Base-by-base conservation (phyloP, 148 eudicot species). In the Cornus controversa region DNA sequence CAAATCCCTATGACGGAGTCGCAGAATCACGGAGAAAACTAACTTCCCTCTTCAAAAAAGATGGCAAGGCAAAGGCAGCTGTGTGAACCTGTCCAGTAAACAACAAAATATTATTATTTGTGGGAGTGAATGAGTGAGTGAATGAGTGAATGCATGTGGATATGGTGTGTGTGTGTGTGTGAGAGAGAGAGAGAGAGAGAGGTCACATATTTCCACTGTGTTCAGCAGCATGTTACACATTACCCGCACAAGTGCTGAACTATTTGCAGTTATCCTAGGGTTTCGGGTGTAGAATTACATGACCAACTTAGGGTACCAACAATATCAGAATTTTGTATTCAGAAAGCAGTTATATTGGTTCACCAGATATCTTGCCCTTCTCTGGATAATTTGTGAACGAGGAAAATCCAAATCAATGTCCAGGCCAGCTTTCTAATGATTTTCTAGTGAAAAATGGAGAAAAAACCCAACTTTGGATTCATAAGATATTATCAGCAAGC, bases 1-100 rank as follows among this genome's bases (percentile, higher is more conserved):
- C 18, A 66, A 45, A 42, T 64, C 67, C 70, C 28, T 25, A 75
- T 66, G 42, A 60, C 6, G 42, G 62, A 37, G 62, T 66, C 45
- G 84, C 66, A 34, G 72, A 64, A 62, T 37, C 76, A 13, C 85
- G 82, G 67, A 93, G 93, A 67, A 77, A 71, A 70, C 86, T 77
- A 66, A 95, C 94, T 79, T 91, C 97, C 80, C 85, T 85, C 88
- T 76, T 93, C 72, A 91, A 66, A 82, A 95, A 95, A 29, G 94
- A 66, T 28, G 99, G 99, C 89, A 93, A 82, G 14, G 90, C 91
- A 81, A 95, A 95, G 29, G 99, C 94, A 71, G 99, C 98, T 27
- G 77, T 82, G 70, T 95, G 99, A 23, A 93, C 82, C 99, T 95
- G 93, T 70, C 65, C 70, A 66, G 47, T 20, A 37, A 31, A 67